These are phyloP conservation scores for Lycium ferocissimum DNA, from an alignment of 257 asterid genomes.

Conservation along the genomic window DNA sequence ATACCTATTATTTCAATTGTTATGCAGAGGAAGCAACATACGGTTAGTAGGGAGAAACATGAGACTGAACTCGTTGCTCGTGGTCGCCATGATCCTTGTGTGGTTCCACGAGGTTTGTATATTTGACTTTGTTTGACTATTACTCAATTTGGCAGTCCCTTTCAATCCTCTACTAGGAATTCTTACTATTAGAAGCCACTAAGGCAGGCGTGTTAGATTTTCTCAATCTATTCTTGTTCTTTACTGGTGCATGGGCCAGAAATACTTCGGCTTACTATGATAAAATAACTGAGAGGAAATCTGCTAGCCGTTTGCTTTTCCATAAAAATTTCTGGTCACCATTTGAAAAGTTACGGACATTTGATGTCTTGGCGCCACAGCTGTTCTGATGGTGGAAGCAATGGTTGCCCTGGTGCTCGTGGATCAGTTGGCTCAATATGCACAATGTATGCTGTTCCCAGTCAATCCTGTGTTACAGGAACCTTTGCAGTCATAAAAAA, in stretches of 20 bases:
- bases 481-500: constrained; percentile 45
- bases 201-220: not conserved
- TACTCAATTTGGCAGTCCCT: not conserved
- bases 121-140: not conserved
- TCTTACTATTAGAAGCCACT: not conserved
- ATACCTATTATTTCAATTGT: not conserved
- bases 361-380: constrained; percentile 49
- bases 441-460: constrained; percentile 88
- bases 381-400: constrained; percentile 99
- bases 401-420: constrained; percentile 90
- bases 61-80: constrained; percentile 24
- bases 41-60: constrained; percentile 22
- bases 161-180: not conserved
- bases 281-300: not conserved
- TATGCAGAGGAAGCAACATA: constrained; percentile 15
- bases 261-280: too few relatives aligned
- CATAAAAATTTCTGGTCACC: not conserved
- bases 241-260: not conserved
- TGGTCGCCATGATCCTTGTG: constrained; percentile 30
- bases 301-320: not conserved
- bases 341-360: not conserved
- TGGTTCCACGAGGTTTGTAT: constrained; percentile 13
- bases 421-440: constrained; percentile 90
- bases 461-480: constrained; percentile 80
- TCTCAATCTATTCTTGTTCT: not conserved